These are phyloP conservation scores for Penicillium robsamsonii DNA, from an alignment of 495 filamentous ascomycete genomes.

Conservation along the genomic window DNA sequence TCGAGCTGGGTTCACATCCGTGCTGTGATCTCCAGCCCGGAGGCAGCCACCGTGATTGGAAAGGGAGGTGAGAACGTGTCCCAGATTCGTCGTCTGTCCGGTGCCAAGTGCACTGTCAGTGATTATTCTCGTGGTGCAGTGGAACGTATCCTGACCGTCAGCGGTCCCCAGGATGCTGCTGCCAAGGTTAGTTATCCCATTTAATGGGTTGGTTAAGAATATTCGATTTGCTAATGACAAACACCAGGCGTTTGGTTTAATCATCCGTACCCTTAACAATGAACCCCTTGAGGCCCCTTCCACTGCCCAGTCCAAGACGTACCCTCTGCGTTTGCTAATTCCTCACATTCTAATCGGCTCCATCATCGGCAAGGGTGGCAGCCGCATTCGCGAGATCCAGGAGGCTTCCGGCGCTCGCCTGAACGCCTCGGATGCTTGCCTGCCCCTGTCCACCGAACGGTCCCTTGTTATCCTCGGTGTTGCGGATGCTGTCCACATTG, in stretches of 20 bases:
- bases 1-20: constrained; percentile 95
- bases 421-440: constrained; percentile 91
- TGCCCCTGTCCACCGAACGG: constrained; percentile 90
- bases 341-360: constrained; percentile 97
- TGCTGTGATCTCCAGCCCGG: constrained; percentile 91
- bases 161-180: constrained; percentile 89
- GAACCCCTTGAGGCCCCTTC: constrained; percentile 85
- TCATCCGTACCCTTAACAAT: constrained; percentile 97
- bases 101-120: constrained; percentile 96
- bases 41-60: constrained; percentile 96
- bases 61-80: constrained; percentile 99
- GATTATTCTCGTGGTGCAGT: constrained; percentile 96
- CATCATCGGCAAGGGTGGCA: constrained; percentile 95
- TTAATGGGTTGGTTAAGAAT: background rate
- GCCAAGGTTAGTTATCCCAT: constrained; percentile 71
- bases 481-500: constrained; percentile 94
- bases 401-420: constrained; percentile 94
- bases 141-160: constrained; percentile 95
- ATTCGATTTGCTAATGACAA: constrained; percentile 11
- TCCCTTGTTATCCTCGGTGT: constrained; percentile 93
- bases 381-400: constrained; percentile 96
- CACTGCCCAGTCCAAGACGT: constrained; percentile 90
- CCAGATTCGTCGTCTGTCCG: constrained; percentile 84
- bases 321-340: constrained; percentile 90
- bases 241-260: constrained; percentile 89